These are phyloP conservation scores for Coelastrella sp. DNA, from an alignment of 139 green algal genomes.

Conservation along the genomic window DNA sequence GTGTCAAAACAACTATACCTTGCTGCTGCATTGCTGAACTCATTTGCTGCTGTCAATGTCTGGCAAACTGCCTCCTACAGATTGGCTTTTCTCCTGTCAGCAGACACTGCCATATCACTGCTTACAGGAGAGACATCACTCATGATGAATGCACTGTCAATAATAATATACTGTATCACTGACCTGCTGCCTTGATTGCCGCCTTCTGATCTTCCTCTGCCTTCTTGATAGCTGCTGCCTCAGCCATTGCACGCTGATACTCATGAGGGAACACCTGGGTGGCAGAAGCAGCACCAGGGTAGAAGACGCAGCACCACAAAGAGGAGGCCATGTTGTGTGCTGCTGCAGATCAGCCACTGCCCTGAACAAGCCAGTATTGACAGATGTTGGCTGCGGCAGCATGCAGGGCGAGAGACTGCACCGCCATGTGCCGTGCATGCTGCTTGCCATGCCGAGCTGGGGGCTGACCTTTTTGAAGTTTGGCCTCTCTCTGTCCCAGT, in stretches of 20 bases:
- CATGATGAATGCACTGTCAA: background rate
- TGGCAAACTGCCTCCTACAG: too few species aligned
- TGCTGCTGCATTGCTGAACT: background rate
- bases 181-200: conserved; percentile 59
- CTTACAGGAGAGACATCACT: too few species aligned
- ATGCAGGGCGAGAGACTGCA: too few species aligned
- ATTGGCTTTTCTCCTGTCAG: too few species aligned
- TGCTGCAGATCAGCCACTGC: background rate
- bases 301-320: background rate
- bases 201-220: conserved; percentile 68
- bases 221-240: conserved; percentile 70
- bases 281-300: too few species aligned
- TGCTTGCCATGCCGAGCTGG: too few species aligned
- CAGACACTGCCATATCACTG: too few species aligned
- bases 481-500: conserved; percentile 71
- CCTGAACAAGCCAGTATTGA: background rate
- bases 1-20: background rate
- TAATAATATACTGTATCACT: background rate
- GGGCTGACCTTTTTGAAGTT: conserved; percentile 84
- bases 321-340: background rate
- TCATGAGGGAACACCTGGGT: conserved; percentile 78
- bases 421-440: too few species aligned
- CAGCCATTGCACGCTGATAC: conserved; percentile 73
- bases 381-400: too few species aligned
- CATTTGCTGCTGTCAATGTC: too few species aligned